Conservation (phyloP, 768 basidiomycete species). For the Pulveroboletus sp. region DNA sequence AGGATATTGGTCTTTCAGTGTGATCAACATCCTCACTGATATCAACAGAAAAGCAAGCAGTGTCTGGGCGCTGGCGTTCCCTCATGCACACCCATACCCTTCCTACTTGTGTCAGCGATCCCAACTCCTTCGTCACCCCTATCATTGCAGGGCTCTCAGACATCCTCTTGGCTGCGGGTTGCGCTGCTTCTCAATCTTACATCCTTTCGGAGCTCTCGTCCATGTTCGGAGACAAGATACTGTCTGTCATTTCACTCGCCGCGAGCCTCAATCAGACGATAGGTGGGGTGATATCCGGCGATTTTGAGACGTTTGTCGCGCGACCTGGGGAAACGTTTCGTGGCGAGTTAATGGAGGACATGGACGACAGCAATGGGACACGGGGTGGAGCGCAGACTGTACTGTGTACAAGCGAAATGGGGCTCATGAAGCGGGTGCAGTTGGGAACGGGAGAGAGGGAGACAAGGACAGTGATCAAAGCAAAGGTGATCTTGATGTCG, state of each 20-base stretch:
- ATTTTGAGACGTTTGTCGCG: constrained; percentile 4
- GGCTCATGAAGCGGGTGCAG: neutral
- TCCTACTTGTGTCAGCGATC: neutral
- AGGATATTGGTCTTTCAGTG: neutral
- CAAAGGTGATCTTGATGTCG: constrained; percentile 2
- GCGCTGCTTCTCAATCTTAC: neutral
- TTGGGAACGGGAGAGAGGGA: neutral
- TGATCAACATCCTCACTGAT: neutral
- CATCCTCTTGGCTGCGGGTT: neutral
- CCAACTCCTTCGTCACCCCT: neutral
- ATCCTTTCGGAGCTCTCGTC: neutral
- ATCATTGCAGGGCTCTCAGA: neutral
- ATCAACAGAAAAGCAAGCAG: constrained; percentile 1
- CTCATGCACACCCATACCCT: constrained; percentile 1
- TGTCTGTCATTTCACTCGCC: neutral
- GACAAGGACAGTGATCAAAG: neutral
- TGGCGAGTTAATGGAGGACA: neutral
- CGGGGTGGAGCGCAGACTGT: neutral
- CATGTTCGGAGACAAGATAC: neutral
- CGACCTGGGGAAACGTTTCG: neutral
- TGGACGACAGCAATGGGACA: neutral
- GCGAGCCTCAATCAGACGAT: constrained; percentile 3
- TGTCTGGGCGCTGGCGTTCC: constrained; percentile 6
- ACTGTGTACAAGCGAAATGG: neutral
- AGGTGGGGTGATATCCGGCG: constrained; percentile 1